A percentile compares a stretch with the other conserved stretches of the same genome.
phyloP scores from a whole-genome alignment of 2,329 filamentous ascomycete genomes.

The Aureobasidium sp. region DNA sequence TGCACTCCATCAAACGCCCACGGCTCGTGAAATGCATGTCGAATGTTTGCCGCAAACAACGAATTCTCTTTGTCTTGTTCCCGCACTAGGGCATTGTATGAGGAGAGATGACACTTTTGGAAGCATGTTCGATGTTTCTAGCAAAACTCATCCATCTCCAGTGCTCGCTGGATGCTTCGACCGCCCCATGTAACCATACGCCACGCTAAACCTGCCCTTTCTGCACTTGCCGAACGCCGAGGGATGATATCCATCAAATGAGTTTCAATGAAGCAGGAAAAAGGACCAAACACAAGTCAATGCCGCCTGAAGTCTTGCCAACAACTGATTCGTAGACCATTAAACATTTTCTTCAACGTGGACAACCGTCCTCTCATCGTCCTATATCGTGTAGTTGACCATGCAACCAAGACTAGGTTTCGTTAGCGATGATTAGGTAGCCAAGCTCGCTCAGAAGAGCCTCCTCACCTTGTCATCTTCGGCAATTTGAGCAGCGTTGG shows the following conservation, averaged over 20 bases:
- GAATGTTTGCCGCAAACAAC: neutral
- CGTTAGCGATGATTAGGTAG: neutral
- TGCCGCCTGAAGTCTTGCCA: neutral
- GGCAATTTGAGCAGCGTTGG: slow-evolving; percentile 40
- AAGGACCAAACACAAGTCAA: slow-evolving; percentile 1
- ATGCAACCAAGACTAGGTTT: neutral
- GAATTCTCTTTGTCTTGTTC: neutral
- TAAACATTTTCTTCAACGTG: slow-evolving; percentile 5
- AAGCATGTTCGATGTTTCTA: neutral
- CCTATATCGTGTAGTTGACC: neutral
- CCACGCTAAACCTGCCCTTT: slow-evolving; percentile 13
- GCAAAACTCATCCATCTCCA: neutral
- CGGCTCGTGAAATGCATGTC: neutral
- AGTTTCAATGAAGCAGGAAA: neutral
- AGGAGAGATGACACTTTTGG: neutral
- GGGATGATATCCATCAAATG: neutral
- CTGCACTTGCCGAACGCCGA: slow-evolving; percentile 10
- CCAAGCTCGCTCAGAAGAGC: neutral
- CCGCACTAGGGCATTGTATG: neutral
- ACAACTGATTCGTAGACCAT: slow-evolving; percentile 8
- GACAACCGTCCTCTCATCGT: neutral
- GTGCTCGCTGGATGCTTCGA: neutral
- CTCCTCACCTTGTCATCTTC: slow-evolving; percentile 29
- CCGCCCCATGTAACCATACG: slow-evolving; percentile 7
- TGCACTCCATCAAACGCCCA: neutral